Percentiles rank a stretch among this genome's conserved stretches.
Conservation (phyloP, 1,284 basidiomycete genomes). For the Apiotrichum siamense region DNA sequence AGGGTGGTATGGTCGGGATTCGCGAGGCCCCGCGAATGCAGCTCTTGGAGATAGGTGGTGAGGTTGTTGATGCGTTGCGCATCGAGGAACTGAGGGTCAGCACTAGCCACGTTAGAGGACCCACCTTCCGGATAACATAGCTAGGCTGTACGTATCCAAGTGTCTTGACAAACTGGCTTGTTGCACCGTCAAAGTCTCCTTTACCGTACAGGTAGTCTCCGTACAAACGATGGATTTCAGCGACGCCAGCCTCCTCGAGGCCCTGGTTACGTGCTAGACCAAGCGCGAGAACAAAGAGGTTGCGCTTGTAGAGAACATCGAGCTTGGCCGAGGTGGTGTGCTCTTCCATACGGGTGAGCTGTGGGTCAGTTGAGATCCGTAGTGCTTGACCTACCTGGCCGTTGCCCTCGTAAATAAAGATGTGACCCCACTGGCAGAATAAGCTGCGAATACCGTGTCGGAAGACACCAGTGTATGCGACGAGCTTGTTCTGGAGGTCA, state of each 20-base stretch:
- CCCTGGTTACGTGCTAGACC: conserved; percentile 67
- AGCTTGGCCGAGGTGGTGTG: conserved; percentile 73
- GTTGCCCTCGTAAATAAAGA: conserved; percentile 70
- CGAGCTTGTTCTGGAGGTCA: conserved; percentile 86
- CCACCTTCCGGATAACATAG: conserved; percentile 91
- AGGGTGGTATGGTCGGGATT: conserved; percentile 97
- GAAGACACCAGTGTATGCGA: conserved; percentile 75
- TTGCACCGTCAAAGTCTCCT: conserved; percentile 86
- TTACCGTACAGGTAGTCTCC: conserved; percentile 89
- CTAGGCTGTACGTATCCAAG: conserved; percentile 85
- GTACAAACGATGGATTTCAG: conserved; percentile 81
- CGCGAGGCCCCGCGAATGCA: conserved; percentile 81
- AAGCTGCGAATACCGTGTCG: conserved; percentile 71
- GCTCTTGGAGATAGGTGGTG: conserved; percentile 89
- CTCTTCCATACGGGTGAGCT: conserved; percentile 69
- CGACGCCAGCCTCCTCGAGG: conserved; percentile 64
- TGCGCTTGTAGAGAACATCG: conserved; percentile 70
- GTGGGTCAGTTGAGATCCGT: not conserved
- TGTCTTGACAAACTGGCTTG: conserved; percentile 86
- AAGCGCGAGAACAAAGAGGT: conserved; percentile 64
- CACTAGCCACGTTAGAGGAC: conserved; percentile 3
- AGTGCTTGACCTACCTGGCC: conserved; percentile 55
- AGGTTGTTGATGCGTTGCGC: conserved; percentile 93
- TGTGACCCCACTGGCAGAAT: conserved; percentile 68
- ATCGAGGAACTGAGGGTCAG: conserved; percentile 72